phyloP scores from a whole-genome alignment of 2,329 filamentous ascomycete species.

The Aspergillus tubingensis region DNA sequence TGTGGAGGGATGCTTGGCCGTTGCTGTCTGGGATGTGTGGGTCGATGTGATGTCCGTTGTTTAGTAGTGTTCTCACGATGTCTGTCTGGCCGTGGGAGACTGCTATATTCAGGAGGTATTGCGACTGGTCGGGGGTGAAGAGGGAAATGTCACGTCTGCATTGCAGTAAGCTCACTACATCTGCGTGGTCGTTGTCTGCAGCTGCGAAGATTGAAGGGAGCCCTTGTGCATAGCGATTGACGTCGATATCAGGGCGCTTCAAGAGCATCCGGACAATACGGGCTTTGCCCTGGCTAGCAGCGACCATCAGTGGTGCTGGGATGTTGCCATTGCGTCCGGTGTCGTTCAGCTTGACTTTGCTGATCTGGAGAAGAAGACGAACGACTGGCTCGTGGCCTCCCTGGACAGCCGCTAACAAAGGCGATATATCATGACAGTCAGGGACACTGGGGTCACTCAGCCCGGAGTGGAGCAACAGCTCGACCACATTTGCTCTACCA shows the following conservation, averaged over 20 bases:
- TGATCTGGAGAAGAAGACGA: background rate
- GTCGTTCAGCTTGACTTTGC: background rate
- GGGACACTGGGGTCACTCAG: background rate
- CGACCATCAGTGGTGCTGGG: background rate
- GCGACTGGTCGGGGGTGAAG: background rate
- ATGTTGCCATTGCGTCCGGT: background rate
- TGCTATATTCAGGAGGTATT: background rate
- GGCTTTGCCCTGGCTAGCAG: background rate
- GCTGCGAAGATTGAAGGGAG: background rate
- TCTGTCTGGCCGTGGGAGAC: background rate
- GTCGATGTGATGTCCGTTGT: background rate
- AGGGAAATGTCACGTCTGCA: background rate
- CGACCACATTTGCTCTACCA: background rate
- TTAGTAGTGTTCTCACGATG: background rate
- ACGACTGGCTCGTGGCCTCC: background rate
- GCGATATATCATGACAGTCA: background rate
- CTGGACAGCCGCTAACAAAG: background rate
- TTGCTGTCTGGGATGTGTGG: background rate
- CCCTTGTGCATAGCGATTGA: background rate
- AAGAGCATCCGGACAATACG: background rate
- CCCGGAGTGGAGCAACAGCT: background rate
- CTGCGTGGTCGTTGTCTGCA: background rate
- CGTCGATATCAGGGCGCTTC: background rate
- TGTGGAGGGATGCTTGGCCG: background rate
- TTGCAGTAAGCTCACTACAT: background rate